phyloP scores from a whole-genome alignment of 495 filamentous ascomycete genomes.

The Lindgomyces ingoldianus region DNA sequence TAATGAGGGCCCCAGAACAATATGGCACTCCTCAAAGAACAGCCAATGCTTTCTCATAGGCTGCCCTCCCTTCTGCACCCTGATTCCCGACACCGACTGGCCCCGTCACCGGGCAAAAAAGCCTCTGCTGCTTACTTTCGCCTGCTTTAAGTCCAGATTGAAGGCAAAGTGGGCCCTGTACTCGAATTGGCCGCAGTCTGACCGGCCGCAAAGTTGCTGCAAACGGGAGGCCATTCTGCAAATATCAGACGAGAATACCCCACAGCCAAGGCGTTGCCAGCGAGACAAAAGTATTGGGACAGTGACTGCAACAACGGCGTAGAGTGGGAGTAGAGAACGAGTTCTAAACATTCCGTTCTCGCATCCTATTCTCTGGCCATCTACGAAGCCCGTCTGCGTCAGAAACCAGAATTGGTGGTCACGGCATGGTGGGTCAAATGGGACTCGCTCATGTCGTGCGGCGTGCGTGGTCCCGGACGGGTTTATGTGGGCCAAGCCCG shows the following conservation, averaged over 20 bases:
- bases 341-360: background rate
- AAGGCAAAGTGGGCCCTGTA: background rate
- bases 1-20: background rate
- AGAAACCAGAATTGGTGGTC: conserved; percentile 23
- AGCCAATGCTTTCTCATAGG: background rate
- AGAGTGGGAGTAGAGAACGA: background rate
- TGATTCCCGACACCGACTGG: background rate
- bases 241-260: background rate
- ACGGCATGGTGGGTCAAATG: conserved; percentile 19
- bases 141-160: background rate
- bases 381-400: conserved; percentile 8
- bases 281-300: background rate
- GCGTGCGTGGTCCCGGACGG: conserved; percentile 20
- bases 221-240: background rate
- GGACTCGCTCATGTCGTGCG: conserved; percentile 12
- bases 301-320: background rate
- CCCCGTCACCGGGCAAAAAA: background rate
- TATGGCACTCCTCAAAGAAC: conserved; percentile 2
- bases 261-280: background rate
- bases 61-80: background rate
- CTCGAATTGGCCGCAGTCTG: background rate
- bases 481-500: conserved; percentile 16
- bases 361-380: background rate
- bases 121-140: conserved; percentile 4
- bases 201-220: background rate